Evolutionary conservation across 139 green algal species (phyloP), one percentile per base, ranked within the genome.

Genomic region (Chlorella sp.): DNA sequence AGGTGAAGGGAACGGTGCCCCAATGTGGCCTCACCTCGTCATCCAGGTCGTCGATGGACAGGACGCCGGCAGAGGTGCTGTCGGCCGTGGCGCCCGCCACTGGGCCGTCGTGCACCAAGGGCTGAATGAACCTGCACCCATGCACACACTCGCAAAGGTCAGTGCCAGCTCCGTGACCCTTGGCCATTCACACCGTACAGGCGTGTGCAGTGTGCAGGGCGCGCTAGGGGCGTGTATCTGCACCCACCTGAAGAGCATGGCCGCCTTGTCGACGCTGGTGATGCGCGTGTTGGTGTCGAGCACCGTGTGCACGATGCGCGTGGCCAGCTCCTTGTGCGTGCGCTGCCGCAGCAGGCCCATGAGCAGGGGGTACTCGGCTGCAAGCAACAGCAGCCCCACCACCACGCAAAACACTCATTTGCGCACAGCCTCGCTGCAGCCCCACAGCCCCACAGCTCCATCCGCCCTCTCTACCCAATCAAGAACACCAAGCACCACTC

Each of bases 241-340:
- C n/a, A n/a, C n/a, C n/a, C n/a, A 76, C 71, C 78, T 83, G 74
- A 96, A 91, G 50, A 95, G 79, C 73, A 83, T 85, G 63, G 88
- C 80, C 31, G 89, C 92, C 61, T 88, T 72, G 0, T 79, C 79
- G 30, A 83, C 61, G n/a, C 33, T 78, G 35, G 35, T 32, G 35
- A 86, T 66, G 6, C 34, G 49, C 31, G 78, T 85, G 42, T 70
- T 71, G 0, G 74, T 55, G 62, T 87, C 76, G 55, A 96, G 61
- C 35, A 95, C 71, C 2, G 77, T 80, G 55, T 81, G 71, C 29
- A 82, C 72, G 51, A 90, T 75, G 62, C 66, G 61, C 24, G 60
- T 68, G 0, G 93, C 92, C 85, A 97, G 88, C 50, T 93, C 88
- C 76, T 92, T 92, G 68, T 87, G 85, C 1, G 77, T 89, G 33